phyloP scores from a whole-genome alignment of 148 eudicot genomes.

The Rheum nobile region DNA sequence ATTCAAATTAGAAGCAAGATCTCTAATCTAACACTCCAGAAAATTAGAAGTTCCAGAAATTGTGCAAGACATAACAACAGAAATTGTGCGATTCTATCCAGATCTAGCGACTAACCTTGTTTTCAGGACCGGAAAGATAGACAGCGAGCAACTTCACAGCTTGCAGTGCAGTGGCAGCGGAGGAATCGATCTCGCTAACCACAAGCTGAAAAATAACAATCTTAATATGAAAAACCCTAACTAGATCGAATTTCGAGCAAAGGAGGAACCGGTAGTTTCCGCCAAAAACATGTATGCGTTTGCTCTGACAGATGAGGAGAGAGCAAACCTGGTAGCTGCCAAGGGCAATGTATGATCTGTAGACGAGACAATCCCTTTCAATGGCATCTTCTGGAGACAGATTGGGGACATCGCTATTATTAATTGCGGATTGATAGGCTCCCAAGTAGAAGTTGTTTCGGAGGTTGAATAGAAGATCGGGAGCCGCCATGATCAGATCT shows the following conservation, averaged over 20 bases:
- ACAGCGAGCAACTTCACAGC: constrained; percentile 86
- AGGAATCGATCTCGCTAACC: constrained; percentile 58
- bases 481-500: constrained; percentile 40
- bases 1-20: neutral
- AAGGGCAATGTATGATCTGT: constrained; percentile 87
- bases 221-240: neutral
- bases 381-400: constrained; percentile 58
- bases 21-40: neutral
- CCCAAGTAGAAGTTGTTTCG: constrained; percentile 85
- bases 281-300: neutral
- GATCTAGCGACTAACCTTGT: constrained; percentile 45
- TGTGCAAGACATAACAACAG: neutral
- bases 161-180: constrained; percentile 84
- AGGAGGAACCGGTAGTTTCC: neutral
- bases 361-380: constrained; percentile 65
- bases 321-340: constrained; percentile 52
- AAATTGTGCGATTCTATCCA: neutral
- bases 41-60: neutral
- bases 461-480: constrained; percentile 65
- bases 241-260: neutral
- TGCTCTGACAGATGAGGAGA: neutral
- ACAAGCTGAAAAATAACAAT: constrained; percentile 41
- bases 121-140: constrained; percentile 46
- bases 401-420: constrained; percentile 67
- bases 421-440: constrained; percentile 80